Conservation (phyloP, 176 grass and related monocot genomes). For the Aegilops longissima region DNA sequence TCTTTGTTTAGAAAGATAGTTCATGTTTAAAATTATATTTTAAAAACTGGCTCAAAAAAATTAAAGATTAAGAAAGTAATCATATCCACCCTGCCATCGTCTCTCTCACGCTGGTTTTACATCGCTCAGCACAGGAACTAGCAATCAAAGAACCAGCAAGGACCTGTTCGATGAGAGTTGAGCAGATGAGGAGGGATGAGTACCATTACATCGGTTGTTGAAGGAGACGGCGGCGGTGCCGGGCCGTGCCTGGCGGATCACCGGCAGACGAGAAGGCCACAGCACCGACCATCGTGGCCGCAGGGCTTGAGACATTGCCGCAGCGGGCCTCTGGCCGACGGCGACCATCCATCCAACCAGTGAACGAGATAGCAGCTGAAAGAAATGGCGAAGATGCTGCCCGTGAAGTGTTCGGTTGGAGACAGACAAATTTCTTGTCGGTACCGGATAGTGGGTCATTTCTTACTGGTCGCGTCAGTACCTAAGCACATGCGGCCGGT, state of each 20-base stretch:
- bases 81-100: background rate
- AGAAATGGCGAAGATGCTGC: background rate
- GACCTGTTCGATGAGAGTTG: too few species aligned
- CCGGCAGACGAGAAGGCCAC: background rate
- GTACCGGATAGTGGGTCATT: background rate
- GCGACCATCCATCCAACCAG: background rate
- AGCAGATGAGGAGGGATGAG: background rate
- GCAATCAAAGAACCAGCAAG: background rate
- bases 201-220: constrained; percentile 20
- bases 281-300: background rate
- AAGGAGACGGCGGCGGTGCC: background rate
- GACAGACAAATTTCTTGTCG: background rate
- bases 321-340: background rate
- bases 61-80: too few species aligned
- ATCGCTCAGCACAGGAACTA: background rate
- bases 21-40: background rate
- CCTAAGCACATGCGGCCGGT: background rate
- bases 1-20: too few species aligned
- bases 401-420: constrained; percentile 10
- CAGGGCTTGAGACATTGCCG: background rate
- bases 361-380: background rate
- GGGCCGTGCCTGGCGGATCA: background rate
- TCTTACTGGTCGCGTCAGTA: background rate
- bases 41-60: background rate
- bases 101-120: background rate